A percentile compares a stretch with the other conserved stretches of the same genome.
Conservation (phyloP, 2,329 filamentous ascomycete genomes). For the Mariannaea elegans region DNA sequence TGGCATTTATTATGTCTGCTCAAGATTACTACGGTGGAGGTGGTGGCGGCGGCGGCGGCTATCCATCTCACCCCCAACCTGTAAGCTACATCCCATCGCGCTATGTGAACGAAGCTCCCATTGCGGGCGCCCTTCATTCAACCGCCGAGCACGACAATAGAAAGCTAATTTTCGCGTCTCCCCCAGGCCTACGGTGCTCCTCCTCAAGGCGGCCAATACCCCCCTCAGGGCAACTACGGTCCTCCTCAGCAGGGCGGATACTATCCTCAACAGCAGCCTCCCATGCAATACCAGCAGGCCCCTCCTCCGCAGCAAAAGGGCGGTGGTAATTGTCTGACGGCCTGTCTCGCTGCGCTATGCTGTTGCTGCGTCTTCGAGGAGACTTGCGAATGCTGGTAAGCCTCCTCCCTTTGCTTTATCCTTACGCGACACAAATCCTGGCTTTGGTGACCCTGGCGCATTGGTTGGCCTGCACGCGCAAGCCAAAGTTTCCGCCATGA, state of each 20-base stretch:
- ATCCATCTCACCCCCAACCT: slow-evolving; percentile 51
- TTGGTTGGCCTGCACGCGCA: slow-evolving; percentile 1
- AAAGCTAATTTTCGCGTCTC: slow-evolving; percentile 21
- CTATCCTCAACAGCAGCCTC: slow-evolving; percentile 47
- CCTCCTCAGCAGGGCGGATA: slow-evolving; percentile 47
- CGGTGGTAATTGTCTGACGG: slow-evolving; percentile 54
- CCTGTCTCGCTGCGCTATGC: slow-evolving; percentile 59
- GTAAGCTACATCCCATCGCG: slow-evolving; percentile 41
- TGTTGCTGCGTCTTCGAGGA: slow-evolving; percentile 62
- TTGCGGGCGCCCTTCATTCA: not conserved
- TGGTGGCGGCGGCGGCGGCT: slow-evolving; percentile 38
- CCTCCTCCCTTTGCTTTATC: not conserved
- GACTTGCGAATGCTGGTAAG: slow-evolving; percentile 59
- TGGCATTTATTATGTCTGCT: slow-evolving; percentile 47
- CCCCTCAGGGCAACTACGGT: slow-evolving; percentile 42
- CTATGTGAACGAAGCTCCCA: not conserved
- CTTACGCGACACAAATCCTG: not conserved
- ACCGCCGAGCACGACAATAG: not conserved
- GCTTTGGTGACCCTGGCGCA: slow-evolving; percentile 5
- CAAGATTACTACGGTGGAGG: slow-evolving; percentile 51
- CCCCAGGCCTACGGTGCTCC: slow-evolving; percentile 44
- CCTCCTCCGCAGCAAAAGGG: slow-evolving; percentile 46
- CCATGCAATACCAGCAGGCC: slow-evolving; percentile 55
- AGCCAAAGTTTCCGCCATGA: not conserved
- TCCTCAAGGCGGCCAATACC: slow-evolving; percentile 42